phyloP scores from a whole-genome alignment of 306 rosid genomes.

The Vicia faba region DNA sequence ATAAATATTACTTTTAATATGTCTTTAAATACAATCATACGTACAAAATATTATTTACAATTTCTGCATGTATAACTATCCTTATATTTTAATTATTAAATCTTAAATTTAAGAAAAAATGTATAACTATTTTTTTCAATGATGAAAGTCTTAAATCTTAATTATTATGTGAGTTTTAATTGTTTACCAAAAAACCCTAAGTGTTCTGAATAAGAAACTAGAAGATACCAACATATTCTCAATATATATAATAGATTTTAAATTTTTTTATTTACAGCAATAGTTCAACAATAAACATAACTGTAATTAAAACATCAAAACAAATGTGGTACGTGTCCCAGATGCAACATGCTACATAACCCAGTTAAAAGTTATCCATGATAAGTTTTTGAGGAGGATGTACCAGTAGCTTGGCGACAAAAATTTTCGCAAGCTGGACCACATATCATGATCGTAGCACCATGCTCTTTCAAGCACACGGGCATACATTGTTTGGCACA shows the following conservation, averaged over 20 bases:
- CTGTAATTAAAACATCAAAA: neutral
- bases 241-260: neutral
- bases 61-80: too few relatives aligned
- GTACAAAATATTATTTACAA: too few relatives aligned
- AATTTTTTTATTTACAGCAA: neutral
- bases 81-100: too few relatives aligned
- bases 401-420: neutral
- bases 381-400: neutral
- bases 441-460: conserved; percentile 40
- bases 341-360: neutral
- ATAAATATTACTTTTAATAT: too few relatives aligned
- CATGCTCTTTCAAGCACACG: conserved; percentile 50
- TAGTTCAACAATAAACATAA: neutral
- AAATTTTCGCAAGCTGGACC: conserved; percentile 43
- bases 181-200: too few relatives aligned
- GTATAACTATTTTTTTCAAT: too few relatives aligned
- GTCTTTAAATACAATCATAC: too few relatives aligned
- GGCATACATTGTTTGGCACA: conserved; percentile 59
- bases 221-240: too few relatives aligned
- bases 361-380: neutral
- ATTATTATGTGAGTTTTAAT: too few relatives aligned
- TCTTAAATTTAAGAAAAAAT: too few relatives aligned
- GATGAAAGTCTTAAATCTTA: too few relatives aligned
- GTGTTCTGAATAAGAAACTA: too few relatives aligned
- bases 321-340: neutral